A percentile compares a stretch with the other conserved stretches of the same genome.
phyloP scores from a whole-genome alignment of 2,329 filamentous ascomycete genomes.

The Verticillium albo-atrum region DNA sequence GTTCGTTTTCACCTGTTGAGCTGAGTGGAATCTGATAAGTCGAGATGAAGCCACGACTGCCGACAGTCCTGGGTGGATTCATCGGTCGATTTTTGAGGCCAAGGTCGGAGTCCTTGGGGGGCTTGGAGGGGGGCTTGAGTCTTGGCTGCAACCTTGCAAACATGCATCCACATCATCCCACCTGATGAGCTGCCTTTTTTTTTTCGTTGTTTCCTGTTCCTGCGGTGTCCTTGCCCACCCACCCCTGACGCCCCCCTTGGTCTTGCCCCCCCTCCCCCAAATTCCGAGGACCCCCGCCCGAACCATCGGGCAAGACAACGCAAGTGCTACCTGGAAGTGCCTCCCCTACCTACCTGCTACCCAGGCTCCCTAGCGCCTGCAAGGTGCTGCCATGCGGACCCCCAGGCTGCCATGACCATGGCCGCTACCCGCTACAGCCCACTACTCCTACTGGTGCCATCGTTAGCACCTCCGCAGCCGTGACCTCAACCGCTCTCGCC shows the following conservation, averaged over 20 bases:
- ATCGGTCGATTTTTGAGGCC: not conserved
- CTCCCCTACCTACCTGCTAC: not conserved
- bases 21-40: not conserved
- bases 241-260: not conserved
- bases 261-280: not conserved
- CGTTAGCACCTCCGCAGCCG: not conserved
- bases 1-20: too few species aligned
- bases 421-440: not conserved
- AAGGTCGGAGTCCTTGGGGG: not conserved
- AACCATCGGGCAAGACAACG: not conserved
- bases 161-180: not conserved
- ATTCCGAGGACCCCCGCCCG: not conserved
- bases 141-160: not conserved
- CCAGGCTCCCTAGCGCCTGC: not conserved
- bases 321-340: too few species aligned
- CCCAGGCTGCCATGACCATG: not conserved
- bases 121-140: not conserved
- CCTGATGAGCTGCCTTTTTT: not conserved
- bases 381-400: not conserved
- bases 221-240: not conserved
- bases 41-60: not conserved
- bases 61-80: not conserved
- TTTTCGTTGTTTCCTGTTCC: not conserved
- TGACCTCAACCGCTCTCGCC: not conserved
- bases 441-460: not conserved